phyloP scores from a whole-genome alignment of 1,284 basidiomycete genomes.

The Apiotrichum akiyoshidainum region DNA sequence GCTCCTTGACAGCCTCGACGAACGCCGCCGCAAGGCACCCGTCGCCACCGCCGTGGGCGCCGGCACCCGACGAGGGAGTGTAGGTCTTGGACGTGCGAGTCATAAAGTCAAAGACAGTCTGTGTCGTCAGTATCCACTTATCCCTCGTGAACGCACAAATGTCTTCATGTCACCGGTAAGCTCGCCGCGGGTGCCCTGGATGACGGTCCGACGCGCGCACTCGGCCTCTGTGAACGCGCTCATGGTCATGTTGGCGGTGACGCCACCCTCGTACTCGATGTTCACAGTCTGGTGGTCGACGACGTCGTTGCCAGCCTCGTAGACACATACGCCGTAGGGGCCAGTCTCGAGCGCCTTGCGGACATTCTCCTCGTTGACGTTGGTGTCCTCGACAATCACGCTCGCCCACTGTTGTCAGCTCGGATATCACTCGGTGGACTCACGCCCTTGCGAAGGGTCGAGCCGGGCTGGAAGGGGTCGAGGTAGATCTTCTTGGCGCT shows the following conservation, averaged over 20 bases:
- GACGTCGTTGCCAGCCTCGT: conserved; percentile 75
- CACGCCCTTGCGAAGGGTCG: conserved; percentile 1
- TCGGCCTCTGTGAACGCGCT: conserved; percentile 54
- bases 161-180: conserved; percentile 73
- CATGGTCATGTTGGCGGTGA: conserved; percentile 78
- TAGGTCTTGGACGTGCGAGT: conserved; percentile 55
- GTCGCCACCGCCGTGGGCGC: conserved; percentile 78
- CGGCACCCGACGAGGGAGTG: conserved; percentile 56
- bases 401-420: conserved; percentile 25
- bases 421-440: not conserved
- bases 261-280: conserved; percentile 70
- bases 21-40: conserved; percentile 67
- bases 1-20: conserved; percentile 63
- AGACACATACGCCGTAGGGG: conserved; percentile 77
- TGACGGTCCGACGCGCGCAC: conserved; percentile 69
- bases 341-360: conserved; percentile 61
- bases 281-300: conserved; percentile 81
- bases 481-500: conserved; percentile 66
- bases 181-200: conserved; percentile 78
- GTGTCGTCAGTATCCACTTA: not conserved
- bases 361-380: conserved; percentile 74
- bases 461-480: conserved; percentile 6
- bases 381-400: conserved; percentile 62
- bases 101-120: conserved; percentile 69
- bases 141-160: conserved; percentile 52